These are phyloP conservation scores for Lodderomyces beijingensis DNA, from an alignment of 1,139 yeast genomes.

Conservation along the genomic window DNA sequence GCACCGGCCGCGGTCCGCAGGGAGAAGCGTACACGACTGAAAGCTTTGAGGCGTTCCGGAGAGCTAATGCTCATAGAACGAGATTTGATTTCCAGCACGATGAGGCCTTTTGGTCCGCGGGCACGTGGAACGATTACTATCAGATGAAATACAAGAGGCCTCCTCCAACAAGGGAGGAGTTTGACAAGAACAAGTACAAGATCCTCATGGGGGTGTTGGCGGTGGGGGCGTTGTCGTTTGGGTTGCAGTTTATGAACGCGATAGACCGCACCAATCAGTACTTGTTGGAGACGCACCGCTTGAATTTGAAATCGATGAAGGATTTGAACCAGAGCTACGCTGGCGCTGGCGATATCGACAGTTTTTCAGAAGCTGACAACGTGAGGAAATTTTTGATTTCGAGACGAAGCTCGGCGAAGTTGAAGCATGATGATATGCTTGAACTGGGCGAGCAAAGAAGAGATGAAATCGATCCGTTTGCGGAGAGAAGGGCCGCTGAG, in stretches of 20 bases:
- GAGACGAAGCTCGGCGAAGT: conserved; percentile 36
- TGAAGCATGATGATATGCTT: conserved; percentile 9
- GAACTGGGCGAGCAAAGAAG: conserved; percentile 10
- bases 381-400: conserved; percentile 58
- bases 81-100: conserved; percentile 31
- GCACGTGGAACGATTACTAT: conserved; percentile 69
- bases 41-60: conserved; percentile 32
- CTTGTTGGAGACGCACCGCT: conserved; percentile 23
- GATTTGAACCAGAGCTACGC: conserved; percentile 47
- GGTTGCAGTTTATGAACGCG: conserved; percentile 44
- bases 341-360: conserved; percentile 49
- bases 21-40: conserved; percentile 19
- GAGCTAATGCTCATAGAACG: conserved; percentile 37
- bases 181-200: conserved; percentile 42
- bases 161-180: conserved; percentile 42
- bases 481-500: conserved; percentile 15
- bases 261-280: conserved; percentile 32
- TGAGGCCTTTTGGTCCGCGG: conserved; percentile 60
- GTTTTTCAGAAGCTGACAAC: conserved; percentile 47
- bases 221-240: conserved; percentile 35
- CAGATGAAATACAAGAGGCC: conserved; percentile 33
- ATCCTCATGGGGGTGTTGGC: conserved; percentile 41
- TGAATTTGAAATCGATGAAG: conserved; percentile 43
- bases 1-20: conserved; percentile 19
- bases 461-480: conserved; percentile 26